Evolutionary conservation across 2,329 filamentous ascomycete species (phyloP), one percentile per base, ranked within the genome.

Genomic region (Aspergillus carbonarius): DNA sequence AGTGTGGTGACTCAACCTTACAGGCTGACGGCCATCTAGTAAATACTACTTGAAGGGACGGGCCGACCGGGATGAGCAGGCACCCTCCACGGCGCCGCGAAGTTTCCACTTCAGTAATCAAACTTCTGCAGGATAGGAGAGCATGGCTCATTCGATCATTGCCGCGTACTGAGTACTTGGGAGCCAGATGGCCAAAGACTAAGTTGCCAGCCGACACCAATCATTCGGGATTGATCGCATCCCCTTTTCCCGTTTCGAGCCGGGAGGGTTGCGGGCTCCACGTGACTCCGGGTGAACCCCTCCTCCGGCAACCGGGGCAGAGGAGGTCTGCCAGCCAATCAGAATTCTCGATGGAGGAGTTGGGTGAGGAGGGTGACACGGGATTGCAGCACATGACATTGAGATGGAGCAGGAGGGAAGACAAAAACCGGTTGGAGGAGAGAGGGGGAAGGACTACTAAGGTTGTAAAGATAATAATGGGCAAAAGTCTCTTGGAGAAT

Each of bases 381-480:
- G 74, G 74, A 74, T 68, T 59, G 55, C 59, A 64, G 68, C 74
- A 76, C 72, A 70, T 76, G 74, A 76, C 69, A 63, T 64, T 10
- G 15, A 57, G 50, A 60, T 15, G 55, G 48, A 44, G 47, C 54
- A 51, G 58, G 60, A 61, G 64, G 64, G 58, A 60, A 60, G 58
- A 60, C 59, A 35, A 54, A 60, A 61, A 60, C 57, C 49, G 55
- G 54, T 64, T 61, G 59, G 58, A 56, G 35, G 23, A 42, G 46
- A 40, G 23, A 9, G 30, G 30, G 30, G 30, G 9, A 10, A 10
- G 30, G 30, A 3, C 30, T 9, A 9, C 10, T 32, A 32, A 54
- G 13, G 7, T 17, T 30, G 42, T 50, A 44, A 59, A 59, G 40
- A 51, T 53, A 50, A 58, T 51, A 37, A 44, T 55, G 53, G 30